phyloP scores from a whole-genome alignment of 345 rosid species.

The Salix purpurea region DNA sequence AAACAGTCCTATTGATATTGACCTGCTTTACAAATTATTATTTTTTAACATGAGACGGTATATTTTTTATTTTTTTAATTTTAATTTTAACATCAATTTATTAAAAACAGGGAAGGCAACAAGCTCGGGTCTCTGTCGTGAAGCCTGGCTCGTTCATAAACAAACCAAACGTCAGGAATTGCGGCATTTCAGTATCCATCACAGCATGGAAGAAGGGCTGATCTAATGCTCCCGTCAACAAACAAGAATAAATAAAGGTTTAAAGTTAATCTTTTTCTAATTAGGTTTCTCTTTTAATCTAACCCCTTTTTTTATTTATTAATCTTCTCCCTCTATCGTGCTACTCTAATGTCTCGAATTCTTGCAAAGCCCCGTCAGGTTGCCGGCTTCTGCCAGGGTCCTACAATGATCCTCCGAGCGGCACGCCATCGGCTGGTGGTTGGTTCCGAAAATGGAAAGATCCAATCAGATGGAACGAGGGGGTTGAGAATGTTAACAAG shows the following conservation, averaged over 20 bases:
- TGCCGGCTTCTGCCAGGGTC: constrained; percentile 7
- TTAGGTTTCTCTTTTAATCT: background rate
- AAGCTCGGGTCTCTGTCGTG: background rate
- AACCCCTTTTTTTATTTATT: background rate
- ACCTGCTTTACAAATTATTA: too few species aligned
- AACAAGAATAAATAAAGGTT: background rate
- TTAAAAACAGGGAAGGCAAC: background rate
- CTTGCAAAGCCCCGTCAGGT: constrained; percentile 5
- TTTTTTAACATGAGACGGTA: too few species aligned
- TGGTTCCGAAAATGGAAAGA: background rate
- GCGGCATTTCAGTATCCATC: constrained; percentile 14
- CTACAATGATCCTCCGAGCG: background rate
- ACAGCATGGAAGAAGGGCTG: background rate
- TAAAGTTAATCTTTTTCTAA: background rate
- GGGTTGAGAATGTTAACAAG: background rate
- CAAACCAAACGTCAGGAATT: constrained; percentile 12
- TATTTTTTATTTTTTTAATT: too few species aligned
- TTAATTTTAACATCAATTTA: too few species aligned
- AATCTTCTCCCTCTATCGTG: too few species aligned
- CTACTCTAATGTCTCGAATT: background rate
- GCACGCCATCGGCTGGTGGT: background rate
- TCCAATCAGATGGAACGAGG: background rate
- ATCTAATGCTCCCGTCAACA: constrained; percentile 13
- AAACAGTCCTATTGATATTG: too few species aligned
- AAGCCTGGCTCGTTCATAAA: background rate